These are phyloP conservation scores for Geotrichum reessii DNA, from an alignment of 1,139 yeast genomes.

Conservation along the genomic window DNA sequence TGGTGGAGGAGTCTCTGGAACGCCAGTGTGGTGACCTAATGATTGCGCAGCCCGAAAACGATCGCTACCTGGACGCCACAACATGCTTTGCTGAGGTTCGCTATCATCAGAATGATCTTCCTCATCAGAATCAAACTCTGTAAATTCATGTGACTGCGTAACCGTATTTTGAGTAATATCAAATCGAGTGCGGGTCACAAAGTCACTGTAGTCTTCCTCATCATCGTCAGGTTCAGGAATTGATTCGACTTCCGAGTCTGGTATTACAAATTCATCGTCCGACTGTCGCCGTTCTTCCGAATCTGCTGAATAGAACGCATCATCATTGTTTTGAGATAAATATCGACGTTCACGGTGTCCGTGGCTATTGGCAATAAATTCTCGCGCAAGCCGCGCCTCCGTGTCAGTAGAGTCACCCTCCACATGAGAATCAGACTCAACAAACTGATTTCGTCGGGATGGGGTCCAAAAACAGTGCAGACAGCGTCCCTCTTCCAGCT, in stretches of 20 bases:
- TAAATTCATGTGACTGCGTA: background rate
- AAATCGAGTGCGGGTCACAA: background rate
- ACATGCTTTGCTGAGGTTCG: background rate
- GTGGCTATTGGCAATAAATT: background rate
- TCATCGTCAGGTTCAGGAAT: background rate
- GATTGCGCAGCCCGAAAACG: background rate
- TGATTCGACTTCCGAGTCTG: background rate
- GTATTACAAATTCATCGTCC: background rate
- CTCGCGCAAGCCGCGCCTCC: constrained; percentile 5
- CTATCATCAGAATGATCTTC: background rate
- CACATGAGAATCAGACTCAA: background rate
- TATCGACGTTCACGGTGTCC: background rate
- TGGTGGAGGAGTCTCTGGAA: constrained; percentile 8
- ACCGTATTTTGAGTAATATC: background rate
- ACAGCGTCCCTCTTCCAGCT: constrained; percentile 25
- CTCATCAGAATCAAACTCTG: constrained; percentile 9
- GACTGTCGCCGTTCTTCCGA: background rate
- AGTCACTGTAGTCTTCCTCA: background rate
- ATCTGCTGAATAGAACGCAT: background rate
- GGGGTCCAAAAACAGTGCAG: constrained; percentile 24
- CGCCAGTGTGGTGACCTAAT: background rate
- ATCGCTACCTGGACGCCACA: background rate
- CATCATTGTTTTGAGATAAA: background rate
- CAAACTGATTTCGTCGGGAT: constrained; percentile 1
- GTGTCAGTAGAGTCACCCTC: constrained; percentile 7